Percentiles rank a stretch among this genome's conserved stretches.
Conservation (phyloP, 768 basidiomycete species). For the Lentinula edodes region DNA sequence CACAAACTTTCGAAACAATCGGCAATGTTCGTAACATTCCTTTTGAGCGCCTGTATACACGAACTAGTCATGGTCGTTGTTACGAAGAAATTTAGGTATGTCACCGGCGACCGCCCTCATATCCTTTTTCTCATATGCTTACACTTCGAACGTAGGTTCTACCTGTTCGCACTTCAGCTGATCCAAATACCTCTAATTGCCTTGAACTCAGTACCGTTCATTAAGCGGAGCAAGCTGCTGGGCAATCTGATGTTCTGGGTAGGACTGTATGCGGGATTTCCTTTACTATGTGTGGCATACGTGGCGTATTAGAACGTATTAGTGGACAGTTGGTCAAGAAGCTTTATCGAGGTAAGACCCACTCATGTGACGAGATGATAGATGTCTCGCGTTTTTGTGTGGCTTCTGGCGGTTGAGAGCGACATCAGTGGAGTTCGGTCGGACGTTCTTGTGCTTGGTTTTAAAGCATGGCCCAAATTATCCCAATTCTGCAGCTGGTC, state of each 20-base stretch:
- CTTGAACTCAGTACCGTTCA: constrained; percentile 65
- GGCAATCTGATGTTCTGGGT: constrained; percentile 92
- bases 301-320: constrained; percentile 39
- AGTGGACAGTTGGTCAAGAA: no score
- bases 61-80: constrained; percentile 97
- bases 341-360: no score
- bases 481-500: no score
- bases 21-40: constrained; percentile 93
- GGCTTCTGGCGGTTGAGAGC: no score
- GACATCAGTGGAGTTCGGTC: no score
- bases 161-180: constrained; percentile 40
- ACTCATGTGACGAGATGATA: no score
- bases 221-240: constrained; percentile 77
- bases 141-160: constrained; percentile 36
- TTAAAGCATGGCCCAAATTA: no score
- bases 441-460: no score
- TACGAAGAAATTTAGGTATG: constrained; percentile 83
- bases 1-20: constrained; percentile 67
- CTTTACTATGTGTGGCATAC: constrained; percentile 81
- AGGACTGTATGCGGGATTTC: constrained; percentile 89
- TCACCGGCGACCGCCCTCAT: constrained; percentile 45
- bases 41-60: constrained; percentile 84
- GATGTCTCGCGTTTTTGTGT: no score
- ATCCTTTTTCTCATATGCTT: background rate
- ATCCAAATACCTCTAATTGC: constrained; percentile 90